Evolutionary conservation across 2,329 filamentous ascomycete species (phyloP).

Genomic region (Paecilomyces formosus): DNA sequence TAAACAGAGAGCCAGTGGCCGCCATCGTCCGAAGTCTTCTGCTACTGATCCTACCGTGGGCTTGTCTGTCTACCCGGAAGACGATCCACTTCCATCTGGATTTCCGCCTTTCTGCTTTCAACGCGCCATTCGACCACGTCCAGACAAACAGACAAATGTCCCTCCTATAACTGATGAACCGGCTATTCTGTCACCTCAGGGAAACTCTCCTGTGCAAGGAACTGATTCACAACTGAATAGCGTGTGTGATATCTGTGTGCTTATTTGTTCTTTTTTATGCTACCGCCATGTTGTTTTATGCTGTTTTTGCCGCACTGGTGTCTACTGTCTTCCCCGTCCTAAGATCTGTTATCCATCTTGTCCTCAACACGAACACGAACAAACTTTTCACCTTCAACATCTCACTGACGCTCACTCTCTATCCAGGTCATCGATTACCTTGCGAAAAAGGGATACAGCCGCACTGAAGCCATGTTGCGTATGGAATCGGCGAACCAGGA

Average conservation of each 20-base stretch:
- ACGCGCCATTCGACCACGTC: not conserved
- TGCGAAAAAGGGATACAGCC: constrained; percentile 86
- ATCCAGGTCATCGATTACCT: constrained; percentile 83
- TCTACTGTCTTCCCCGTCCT: not conserved
- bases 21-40: not conserved
- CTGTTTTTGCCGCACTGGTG: not conserved
- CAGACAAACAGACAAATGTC: not conserved
- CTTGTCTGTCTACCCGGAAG: not conserved
- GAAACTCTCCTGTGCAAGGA: not conserved
- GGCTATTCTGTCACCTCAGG: not conserved
- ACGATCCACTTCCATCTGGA: not conserved
- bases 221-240: not conserved
- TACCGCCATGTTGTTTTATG: constrained; percentile 43
- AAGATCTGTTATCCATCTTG: constrained; percentile 3
- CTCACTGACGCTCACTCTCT: not conserved
- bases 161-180: not conserved
- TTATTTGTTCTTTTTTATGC: not conserved
- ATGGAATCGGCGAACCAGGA: constrained; percentile 82
- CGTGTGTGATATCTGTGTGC: not conserved
- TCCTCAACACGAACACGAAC: not conserved
- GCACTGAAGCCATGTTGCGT: constrained; percentile 85
- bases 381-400: not conserved
- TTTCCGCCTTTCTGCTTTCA: not conserved
- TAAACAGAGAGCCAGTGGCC: not conserved
- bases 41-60: not conserved